Evolutionary conservation across 176 grass and related monocot genomes (phyloP).

Genomic region (Chrysopogon serrulatus): DNA sequence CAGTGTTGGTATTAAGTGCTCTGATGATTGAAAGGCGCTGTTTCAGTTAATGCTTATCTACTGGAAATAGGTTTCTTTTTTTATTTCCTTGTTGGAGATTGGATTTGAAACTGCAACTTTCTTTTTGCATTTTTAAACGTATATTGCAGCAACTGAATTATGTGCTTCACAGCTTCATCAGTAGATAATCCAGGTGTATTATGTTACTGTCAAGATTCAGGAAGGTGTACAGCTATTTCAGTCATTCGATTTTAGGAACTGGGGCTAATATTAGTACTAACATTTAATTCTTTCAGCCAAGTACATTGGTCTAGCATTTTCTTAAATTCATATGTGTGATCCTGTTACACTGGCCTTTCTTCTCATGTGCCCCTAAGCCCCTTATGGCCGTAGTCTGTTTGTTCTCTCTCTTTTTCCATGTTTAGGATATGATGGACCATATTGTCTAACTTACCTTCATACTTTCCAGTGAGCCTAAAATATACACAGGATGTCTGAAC

Average conservation of each 20-base stretch:
- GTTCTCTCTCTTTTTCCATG: background rate
- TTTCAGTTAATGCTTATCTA: background rate
- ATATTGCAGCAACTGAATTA: background rate
- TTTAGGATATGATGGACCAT: background rate
- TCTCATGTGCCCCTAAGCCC: background rate
- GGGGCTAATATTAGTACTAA: background rate
- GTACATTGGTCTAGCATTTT: background rate
- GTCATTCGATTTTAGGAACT: background rate
- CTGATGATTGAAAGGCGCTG: background rate
- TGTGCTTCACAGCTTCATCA: background rate
- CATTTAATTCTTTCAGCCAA: background rate
- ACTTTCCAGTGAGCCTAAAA: constrained; percentile 2
- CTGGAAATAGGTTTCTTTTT: background rate
- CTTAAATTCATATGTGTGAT: background rate
- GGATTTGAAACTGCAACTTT: background rate
- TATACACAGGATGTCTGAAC: constrained; percentile 42
- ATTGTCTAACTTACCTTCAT: background rate
- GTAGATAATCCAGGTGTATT: background rate
- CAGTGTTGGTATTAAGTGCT: background rate
- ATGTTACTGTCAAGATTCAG: background rate
- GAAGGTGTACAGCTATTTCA: background rate
- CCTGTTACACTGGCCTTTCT: background rate
- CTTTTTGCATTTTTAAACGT: background rate
- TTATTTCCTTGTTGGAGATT: background rate
- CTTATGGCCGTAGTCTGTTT: background rate